Evolutionary conservation across 2,329 filamentous ascomycete genomes (phyloP), one percentile per base, ranked within the genome.

Genomic region (Atkinsonella hypoxylon): DNA sequence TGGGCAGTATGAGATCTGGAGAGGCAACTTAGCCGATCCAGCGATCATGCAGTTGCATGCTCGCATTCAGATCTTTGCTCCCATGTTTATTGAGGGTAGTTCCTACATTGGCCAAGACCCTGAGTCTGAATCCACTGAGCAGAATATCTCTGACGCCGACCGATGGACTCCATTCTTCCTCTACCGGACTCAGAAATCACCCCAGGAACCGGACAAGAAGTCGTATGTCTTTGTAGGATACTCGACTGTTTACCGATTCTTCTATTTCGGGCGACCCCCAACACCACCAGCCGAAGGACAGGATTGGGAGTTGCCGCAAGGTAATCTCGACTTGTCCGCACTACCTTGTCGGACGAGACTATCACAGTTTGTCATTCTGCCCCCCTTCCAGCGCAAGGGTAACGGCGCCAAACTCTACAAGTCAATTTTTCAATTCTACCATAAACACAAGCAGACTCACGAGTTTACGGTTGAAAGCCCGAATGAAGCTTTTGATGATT

Each of bases 401-500:
- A 82, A 91, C 47, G 93, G 91, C 36, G 78, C 82, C 11, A 76
- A 81, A 41, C 79, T 98, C 39, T 98, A 97, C 72, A 81, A 82
- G 53, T 76, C 82, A 46, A 87, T 97, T 57, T 91, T 89, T 61
- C 69, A 77, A 8, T 70, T 82, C 57, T 85, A 87, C 56, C 75
- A 85, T 52, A 73, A 79, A 34, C 78, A 85, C 51, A 66, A 78
- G 0, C 82, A 83, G 53, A 85, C 89, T 8, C 75, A 81, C 50
- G 91, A 97, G 63, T 78, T 98, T 60, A 94, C 90, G 0, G 83
- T 98, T 6, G 93, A 98, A 68, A 91, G 97, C 54, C 94, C 93
- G 0, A 97, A 87, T 61, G 87, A 91, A 62, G 81, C 78, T 1
- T 94, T 94, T 58, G 87, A 93, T 61, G 81, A 88, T 53, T 72